Evolutionary conservation across 2,329 filamentous ascomycete genomes (phyloP).

Genomic region (Gremmenia infestans): DNA sequence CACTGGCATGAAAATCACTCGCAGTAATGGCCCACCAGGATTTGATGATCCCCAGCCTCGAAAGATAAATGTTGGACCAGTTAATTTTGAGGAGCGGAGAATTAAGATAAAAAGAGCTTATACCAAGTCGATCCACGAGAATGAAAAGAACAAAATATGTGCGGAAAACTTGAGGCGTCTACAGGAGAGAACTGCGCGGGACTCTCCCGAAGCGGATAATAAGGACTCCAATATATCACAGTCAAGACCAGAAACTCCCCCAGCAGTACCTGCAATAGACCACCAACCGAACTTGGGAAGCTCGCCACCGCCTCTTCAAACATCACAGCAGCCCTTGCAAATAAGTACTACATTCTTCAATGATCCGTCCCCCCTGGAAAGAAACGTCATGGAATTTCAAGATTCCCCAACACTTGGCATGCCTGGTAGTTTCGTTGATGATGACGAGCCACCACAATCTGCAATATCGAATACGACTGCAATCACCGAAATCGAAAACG

Average conservation of each 20-base stretch:
- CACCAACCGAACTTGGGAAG: background rate
- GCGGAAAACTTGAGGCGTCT: slow-evolving; percentile 37
- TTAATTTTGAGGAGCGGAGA: slow-evolving; percentile 79
- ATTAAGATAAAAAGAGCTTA: slow-evolving; percentile 78
- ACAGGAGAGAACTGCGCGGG: slow-evolving; percentile 17
- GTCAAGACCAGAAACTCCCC: slow-evolving; percentile 3
- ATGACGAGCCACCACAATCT: slow-evolving; percentile 50
- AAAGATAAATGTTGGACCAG: slow-evolving; percentile 60
- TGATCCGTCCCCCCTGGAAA: background rate
- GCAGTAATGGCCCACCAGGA: slow-evolving; percentile 13
- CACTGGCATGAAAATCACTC: slow-evolving; percentile 27
- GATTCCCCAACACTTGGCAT: slow-evolving; percentile 66
- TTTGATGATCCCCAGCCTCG: slow-evolving; percentile 33
- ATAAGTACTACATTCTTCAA: slow-evolving; percentile 25
- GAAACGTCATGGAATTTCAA: slow-evolving; percentile 4
- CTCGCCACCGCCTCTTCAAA: slow-evolving; percentile 17
- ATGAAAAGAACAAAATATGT: slow-evolving; percentile 49
- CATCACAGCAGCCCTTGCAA: slow-evolving; percentile 16
- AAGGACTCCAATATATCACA: slow-evolving; percentile 27
- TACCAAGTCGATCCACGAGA: slow-evolving; percentile 75
- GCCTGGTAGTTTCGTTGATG: slow-evolving; percentile 53
- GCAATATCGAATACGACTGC: slow-evolving; percentile 55
- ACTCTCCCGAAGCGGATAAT: slow-evolving; percentile 24
- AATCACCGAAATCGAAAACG: slow-evolving; percentile 68
- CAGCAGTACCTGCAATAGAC: background rate